Base-by-base conservation (phyloP, 129 eudicot species). In the Chrysanthemum lavandulifolium region DNA sequence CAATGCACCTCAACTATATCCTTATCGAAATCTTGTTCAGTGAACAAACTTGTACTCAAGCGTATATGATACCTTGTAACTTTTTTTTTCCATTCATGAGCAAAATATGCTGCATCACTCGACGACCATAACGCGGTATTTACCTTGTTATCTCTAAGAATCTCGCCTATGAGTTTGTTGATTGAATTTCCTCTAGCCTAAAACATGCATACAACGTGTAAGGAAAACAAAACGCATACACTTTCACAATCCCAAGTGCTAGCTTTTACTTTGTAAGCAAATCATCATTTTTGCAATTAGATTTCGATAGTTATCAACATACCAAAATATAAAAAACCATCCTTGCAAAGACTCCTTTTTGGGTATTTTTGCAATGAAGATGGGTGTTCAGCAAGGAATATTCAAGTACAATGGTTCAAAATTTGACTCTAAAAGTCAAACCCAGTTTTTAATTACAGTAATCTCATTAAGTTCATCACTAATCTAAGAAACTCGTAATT, bases 161-260 rank as follows among this genome's bases (percentile, higher is more conserved):
- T 73, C 69, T 77, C 82, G 19, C 72, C 73, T 47, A 88, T 67
- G n/a, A 83, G 59, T 69, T 81, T 68, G 83, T 89, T 92, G 69
- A 92, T 72, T 52, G 68, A 70, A 73, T 71, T 89, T 69, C 91
- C 86, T 73, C 75, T 84, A 65, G 75, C 92, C 97, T 91, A 79
- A 36, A 48, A 18, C 21, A 67, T 67, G 65, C 47, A 55, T 16
- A 55, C 48, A 47, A 23, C 2, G 10, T n/a, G 25, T 57, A 47
- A 57, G 6, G n/a, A 59, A 58, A 18, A 4, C 11, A 8, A 59
- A 21, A 33, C 6, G 5, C 3, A 29, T 33, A 5, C 47, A 40
- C 47, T 40, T 6, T 40, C 47, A 1, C 10, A 40, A 40, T 40
- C 10, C n/a, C 10, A 9, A 40, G 47, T 40, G 10, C 47, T 40